Percentiles rank a stretch among this genome's conserved stretches.
phyloP scores from a whole-genome alignment of 1,284 basidiomycete species.

The Ustilago lituana region DNA sequence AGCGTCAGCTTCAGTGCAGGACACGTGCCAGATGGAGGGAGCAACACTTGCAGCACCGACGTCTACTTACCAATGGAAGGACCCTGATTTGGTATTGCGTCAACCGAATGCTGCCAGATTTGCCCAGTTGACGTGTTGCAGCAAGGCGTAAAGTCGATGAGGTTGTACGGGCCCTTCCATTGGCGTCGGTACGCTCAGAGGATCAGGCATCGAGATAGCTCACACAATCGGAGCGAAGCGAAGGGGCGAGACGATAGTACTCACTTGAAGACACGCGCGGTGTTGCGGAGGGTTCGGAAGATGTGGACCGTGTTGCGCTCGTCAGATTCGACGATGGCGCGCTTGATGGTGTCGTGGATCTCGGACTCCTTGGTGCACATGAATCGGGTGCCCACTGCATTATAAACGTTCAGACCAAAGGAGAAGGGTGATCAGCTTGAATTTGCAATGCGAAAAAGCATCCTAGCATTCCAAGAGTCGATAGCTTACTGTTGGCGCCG shows the following conservation, averaged over 20 bases:
- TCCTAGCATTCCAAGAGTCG: background rate
- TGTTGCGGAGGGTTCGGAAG: constrained; percentile 82
- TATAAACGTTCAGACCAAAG: no score
- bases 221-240: background rate
- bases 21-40: no score
- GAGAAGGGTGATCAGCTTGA: no score
- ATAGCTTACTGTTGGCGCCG: constrained; percentile 82
- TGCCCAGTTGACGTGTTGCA: background rate
- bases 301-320: constrained; percentile 86
- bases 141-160: background rate
- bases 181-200: background rate
- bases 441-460: no score
- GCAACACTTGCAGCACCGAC: no score
- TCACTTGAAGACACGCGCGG: constrained; percentile 83
- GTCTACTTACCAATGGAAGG: constrained; percentile 46
- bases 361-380: constrained; percentile 78
- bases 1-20: background rate
- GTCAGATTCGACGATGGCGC: constrained; percentile 82
- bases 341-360: constrained; percentile 89
- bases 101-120: background rate
- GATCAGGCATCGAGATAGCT: background rate
- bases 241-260: constrained; percentile 5
- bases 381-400: constrained; percentile 77
- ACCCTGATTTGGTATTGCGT: constrained; percentile 4
- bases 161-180: constrained; percentile 25